Evolutionary conservation across 2,329 filamentous ascomycete species (phyloP), one percentile per base, ranked within the genome.

Genomic region (Aureobasidium subglaciale): DNA sequence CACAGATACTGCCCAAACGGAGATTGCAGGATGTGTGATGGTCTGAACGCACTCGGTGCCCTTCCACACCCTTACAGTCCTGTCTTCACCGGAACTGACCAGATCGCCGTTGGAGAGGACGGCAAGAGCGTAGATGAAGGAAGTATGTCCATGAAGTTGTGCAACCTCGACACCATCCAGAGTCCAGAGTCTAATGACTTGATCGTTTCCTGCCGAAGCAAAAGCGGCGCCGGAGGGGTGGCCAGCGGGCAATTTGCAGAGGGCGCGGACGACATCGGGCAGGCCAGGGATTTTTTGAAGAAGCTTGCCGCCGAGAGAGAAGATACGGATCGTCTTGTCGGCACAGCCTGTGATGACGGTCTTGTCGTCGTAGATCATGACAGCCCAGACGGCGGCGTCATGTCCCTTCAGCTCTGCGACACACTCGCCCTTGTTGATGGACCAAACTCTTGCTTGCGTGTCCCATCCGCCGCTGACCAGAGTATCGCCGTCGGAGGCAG

Each of bases 381-480:
- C 90, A n/a, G 86, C 86, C 92, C 91, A 97, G 13, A 99, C 90
- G 48, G 86, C 86, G 35, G 82, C 87, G 55, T 86, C 81, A 65
- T 96, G 90, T 5, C 89, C 90, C 42, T 82, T 74, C 16, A 99
- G 76, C 43, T 86, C 75, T 29, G 84, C 73, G 60, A 87, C 82
- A 9, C 82, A 82, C 66, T 95, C 90, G 88, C 92, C 96, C 62
- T 86, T 90, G 37, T 82, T 82, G n/a, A 93, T 75, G 60, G 79
- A 80, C 93, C 93, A 99, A 52, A 97, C 75, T 55, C 90, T 85
- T 25, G 90, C 91, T 61, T 90, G 87, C 27, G 83, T 83, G 70
- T 99, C 93, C 93, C 93, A 99, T 64, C 91, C 88, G 29, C 92
- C 93, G 61, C 92, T 97, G 43, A 96, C 85, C 37, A 97, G 78